A percentile compares a stretch with the other conserved stretches of the same genome.
These are phyloP conservation scores for Ogataea methylovora DNA, from an alignment of 805 yeast species.

Conservation along the genomic window DNA sequence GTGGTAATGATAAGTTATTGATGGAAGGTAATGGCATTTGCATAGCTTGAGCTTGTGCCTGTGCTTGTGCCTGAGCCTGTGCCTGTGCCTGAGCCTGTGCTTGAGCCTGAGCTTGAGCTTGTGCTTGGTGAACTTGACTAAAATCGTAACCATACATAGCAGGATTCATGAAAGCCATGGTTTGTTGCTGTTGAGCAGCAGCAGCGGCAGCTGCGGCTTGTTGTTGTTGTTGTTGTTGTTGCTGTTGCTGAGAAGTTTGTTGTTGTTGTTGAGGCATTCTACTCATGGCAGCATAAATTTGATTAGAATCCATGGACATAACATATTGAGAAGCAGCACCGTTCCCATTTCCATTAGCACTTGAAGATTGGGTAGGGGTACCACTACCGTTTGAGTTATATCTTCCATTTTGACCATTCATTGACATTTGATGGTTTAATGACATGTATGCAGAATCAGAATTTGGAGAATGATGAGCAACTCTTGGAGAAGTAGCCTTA, in stretches of 20 bases:
- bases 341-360: no score
- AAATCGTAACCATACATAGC: slow-evolving; percentile 14
- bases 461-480: neutral
- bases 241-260: neutral
- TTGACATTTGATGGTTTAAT: no score
- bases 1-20: slow-evolving; percentile 24
- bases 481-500: neutral
- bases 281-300: neutral
- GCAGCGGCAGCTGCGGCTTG: neutral
- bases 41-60: slow-evolving; percentile 11
- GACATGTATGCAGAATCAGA: neutral
- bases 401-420: no score
- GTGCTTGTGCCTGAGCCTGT: slow-evolving; percentile 11
- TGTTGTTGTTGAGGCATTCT: neutral
- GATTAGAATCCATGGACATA: no score
- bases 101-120: slow-evolving; percentile 12
- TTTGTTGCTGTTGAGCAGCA: slow-evolving; percentile 5
- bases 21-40: slow-evolving; percentile 21
- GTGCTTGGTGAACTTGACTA: slow-evolving; percentile 11
- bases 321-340: no score
- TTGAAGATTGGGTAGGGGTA: no score
- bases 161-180: slow-evolving; percentile 10
- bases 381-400: no score
- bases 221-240: neutral
- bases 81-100: slow-evolving; percentile 13